Base-by-base conservation (phyloP, 805 yeast genomes). In the Candida khao-thaluensis region DNA sequence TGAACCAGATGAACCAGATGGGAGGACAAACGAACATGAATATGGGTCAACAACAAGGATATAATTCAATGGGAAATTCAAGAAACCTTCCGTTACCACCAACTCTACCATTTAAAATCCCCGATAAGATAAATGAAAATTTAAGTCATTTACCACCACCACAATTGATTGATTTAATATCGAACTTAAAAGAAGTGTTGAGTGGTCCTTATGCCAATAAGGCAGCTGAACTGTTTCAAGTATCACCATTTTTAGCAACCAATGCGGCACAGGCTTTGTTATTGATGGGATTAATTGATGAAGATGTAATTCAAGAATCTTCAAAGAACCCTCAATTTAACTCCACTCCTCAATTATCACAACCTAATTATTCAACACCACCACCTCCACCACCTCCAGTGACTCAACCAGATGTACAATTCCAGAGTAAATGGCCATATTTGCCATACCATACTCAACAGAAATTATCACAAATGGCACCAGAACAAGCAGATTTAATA, bases 231-330 rank as follows among this genome's bases (percentile, higher is more conserved):
- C 66, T 82, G 41, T 66, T 79, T 50, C 69, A 66, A 40, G 62
- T 75, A 50, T 62, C 78, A 47, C 80, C 81, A 12, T 61, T 78
- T 34, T 62, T 84, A 29, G 82, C 89, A 3, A 64, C 78, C 2
- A 73, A 85, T 1, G 81, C 86, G 1, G 79, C 90, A 0, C 93
- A 85, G 55, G 85, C 89, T 2, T 64, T 85, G 45, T 61, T 85
- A 14, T 67, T 83, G 34, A 84, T 85, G 90, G 95, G 93, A 1
- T 71, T 85, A 30, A 77, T 85, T 16, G 85, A 83, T 54, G 69
- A 72, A 26, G 79, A 77, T 31, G 83, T 81, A n/a, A 77, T 84
- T n/a, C 70, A 71, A 24, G 76, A 79, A 44, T 77, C 85, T 4
- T 57, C 69, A 64, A 63, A 60, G 24, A 30, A 38, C 22, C 50